Evolutionary conservation across 768 basidiomycete genomes (phyloP).

Genomic region (Gymnopilus junonius): DNA sequence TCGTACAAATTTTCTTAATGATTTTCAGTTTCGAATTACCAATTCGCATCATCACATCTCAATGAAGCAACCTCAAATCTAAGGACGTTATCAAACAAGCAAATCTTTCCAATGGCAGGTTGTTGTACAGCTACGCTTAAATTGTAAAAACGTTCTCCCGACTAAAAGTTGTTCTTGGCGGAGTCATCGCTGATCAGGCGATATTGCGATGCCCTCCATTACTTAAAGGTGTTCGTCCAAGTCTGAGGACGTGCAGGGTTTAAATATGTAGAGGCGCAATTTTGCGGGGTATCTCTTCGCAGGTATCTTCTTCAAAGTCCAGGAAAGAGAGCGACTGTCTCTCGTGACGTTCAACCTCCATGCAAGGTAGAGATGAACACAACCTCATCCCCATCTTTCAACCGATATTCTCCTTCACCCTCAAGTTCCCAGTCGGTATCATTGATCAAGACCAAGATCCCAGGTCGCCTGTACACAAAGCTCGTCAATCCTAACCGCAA

Average conservation of each 20-base stretch:
- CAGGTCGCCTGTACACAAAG: conserved; percentile 72
- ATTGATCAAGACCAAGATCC: conserved; percentile 95
- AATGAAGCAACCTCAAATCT: no score
- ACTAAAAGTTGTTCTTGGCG: no score
- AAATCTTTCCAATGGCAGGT: no score
- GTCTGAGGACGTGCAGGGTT: no score
- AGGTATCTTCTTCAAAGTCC: neutral
- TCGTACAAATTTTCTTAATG: neutral
- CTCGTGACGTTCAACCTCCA: conserved; percentile 63
- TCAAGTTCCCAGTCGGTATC: conserved; percentile 98
- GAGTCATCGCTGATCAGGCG: no score
- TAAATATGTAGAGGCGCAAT: no score
- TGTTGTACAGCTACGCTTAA: no score
- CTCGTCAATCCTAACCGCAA: neutral
- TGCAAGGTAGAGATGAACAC: conserved; percentile 98
- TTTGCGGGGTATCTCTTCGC: neutral
- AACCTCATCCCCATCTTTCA: conserved; percentile 84
- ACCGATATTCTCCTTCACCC: conserved; percentile 84
- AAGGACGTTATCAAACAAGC: no score
- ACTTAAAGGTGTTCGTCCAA: no score
- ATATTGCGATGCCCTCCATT: no score
- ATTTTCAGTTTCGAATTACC: neutral
- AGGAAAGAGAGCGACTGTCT: neutral
- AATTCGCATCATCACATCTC: no score
- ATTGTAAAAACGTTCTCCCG: no score